A percentile compares a stretch with the other conserved stretches of the same genome.
Evolutionary conservation across 805 yeast species (phyloP).

Genomic region (Lipomyces spencermartinsiae): DNA sequence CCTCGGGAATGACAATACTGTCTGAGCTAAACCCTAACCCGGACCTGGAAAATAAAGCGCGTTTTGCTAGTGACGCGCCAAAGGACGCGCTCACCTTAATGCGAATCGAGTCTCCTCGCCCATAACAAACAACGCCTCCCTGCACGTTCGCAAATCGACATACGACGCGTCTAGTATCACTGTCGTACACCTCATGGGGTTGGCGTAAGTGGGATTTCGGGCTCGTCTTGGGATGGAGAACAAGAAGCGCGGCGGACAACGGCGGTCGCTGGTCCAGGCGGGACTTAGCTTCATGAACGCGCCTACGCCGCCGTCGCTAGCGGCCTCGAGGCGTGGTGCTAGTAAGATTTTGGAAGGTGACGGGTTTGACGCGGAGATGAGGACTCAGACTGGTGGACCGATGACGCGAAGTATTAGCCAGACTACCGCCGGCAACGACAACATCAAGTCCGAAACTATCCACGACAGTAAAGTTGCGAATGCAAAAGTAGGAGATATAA

Average conservation of each 20-base stretch:
- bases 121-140: not conserved
- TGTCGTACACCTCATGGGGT: not conserved
- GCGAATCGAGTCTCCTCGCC: not conserved
- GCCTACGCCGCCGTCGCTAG: not conserved
- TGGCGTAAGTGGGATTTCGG: not conserved
- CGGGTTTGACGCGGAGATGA: not conserved
- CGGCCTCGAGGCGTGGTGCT: not conserved
- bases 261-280: not conserved
- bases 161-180: not conserved
- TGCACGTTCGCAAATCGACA: not conserved
- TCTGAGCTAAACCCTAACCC: not conserved
- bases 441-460: not conserved
- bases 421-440: not conserved
- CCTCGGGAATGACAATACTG: not conserved
- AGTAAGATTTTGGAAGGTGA: not conserved
- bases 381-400: not conserved
- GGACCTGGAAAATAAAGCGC: not conserved
- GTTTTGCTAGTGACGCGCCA: not conserved
- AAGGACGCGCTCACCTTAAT: not conserved
- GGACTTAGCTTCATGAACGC: not conserved
- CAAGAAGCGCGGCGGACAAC: not conserved
- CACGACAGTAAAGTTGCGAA: not conserved
- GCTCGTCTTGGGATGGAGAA: not conserved
- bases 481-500: not conserved
- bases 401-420: not conserved